Percentiles rank a stretch among this genome's conserved stretches.
Evolutionary conservation across 208 protist genomes (phyloP).

Genomic region (Acanthamoeba culbertsoni): DNA sequence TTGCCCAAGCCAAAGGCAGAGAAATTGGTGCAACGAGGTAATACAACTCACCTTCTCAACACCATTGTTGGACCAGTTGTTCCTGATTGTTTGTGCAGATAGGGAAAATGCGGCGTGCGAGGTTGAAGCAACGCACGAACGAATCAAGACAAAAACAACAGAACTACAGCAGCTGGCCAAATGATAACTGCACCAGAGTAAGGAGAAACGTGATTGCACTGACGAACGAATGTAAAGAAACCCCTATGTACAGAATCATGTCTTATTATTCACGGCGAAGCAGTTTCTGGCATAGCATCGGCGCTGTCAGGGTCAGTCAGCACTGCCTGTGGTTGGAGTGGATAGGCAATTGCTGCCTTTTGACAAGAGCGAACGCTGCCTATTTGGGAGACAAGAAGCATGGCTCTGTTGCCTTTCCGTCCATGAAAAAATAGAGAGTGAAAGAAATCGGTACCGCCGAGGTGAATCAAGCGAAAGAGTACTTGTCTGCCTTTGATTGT

Average conservation of each 20-base stretch:
- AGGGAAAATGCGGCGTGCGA: background rate
- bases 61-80: background rate
- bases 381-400: background rate
- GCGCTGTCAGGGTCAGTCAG: no score
- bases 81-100: background rate
- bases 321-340: background rate
- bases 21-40: background rate
- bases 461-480: background rate
- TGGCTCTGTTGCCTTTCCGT: no score
- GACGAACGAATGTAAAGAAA: no score
- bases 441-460: background rate
- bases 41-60: background rate
- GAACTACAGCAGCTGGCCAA: constrained; percentile 31
- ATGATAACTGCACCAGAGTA: no score
- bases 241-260: no score
- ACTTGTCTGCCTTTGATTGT: background rate
- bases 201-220: no score
- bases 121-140: background rate
- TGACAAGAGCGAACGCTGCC: constrained; percentile 30
- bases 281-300: no score
- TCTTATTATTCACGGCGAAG: no score
- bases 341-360: constrained; percentile 10
- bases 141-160: constrained; percentile 14
- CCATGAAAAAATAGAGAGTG: background rate
- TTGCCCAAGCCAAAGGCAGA: constrained; percentile 20